Base-by-base conservation (phyloP, 1,139 yeast species). In the Pichia sp. region DNA sequence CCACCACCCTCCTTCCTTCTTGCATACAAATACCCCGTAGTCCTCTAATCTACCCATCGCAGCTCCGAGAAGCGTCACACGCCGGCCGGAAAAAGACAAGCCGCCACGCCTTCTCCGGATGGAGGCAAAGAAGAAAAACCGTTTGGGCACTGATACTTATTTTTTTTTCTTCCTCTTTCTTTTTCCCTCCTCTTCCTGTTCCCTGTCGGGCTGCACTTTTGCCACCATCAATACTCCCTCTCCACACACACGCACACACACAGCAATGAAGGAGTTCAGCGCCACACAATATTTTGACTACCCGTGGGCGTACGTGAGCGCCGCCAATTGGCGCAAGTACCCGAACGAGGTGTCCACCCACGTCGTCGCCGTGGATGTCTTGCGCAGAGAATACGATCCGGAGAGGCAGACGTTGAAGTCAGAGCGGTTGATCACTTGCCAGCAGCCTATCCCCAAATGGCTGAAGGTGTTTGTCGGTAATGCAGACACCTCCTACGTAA, bases 311-410 rank as follows among this genome's bases (percentile, higher is more conserved):
- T 90, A 88, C 64, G 96, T 93, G 19, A 87, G 96, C 0, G 91
- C 96, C 0, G 98, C 98, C 54, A 91, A 93, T 69, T 93, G 99
- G 99, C 83, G 82, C 59, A 93, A 93, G 64, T 93, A 93, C 70
- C 99, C 99, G 16, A 93, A 93, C 60, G 96, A 90, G 63, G 75
- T 85, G 56, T 85, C 96, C 7, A 80, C 95, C 0, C 99, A 93
- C 70, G 99, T 93, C n/a, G 85, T 89, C 18, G 95, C 95, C 1
- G 98, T 93, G 6, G 99, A 93, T 67, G 88, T 89, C 2, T 71
- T 93, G 47, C 73, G 85, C 55, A 75, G 98, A 55, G 87, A 84
- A 59, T 66, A 89, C 30, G 81, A 84, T 62, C 71, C 76, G 1
- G 69, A 67, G 8, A 76, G 79, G 1, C 78, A 82, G 21, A 74